phyloP scores from a whole-genome alignment of 176 grass and related monocot species.

The Secale cereale region DNA sequence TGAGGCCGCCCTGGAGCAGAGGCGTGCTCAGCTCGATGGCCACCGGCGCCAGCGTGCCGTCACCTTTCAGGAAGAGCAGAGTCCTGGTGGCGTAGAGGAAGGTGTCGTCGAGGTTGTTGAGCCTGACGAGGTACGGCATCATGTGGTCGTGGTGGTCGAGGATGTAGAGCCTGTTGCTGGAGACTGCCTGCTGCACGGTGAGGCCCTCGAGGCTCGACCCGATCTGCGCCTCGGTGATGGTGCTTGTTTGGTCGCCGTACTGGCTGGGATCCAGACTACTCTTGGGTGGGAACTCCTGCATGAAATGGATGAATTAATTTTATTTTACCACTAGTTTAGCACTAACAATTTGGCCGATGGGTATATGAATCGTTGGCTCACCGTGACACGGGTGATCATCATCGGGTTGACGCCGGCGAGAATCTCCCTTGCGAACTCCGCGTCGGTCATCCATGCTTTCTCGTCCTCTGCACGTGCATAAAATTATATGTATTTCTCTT shows the following conservation, averaged over 20 bases:
- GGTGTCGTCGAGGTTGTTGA: not conserved
- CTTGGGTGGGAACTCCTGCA: not conserved
- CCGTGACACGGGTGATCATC: not conserved
- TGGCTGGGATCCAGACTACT: not conserved
- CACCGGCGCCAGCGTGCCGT: not conserved
- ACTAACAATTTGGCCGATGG: not conserved
- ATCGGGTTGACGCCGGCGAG: conserved; percentile 4
- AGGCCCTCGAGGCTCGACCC: not conserved
- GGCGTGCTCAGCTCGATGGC: conserved; percentile 5
- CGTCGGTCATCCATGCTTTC: conserved; percentile 1
- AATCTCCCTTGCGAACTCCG: not conserved
- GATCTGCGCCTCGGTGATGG: not conserved
- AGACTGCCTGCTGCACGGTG: not conserved
- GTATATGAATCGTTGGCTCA: not conserved
- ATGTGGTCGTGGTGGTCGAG: not conserved
- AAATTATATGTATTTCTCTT: not conserved
- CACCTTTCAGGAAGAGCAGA: not conserved
- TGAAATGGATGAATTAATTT: not conserved
- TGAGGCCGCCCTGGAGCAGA: not conserved
- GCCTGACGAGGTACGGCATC: not conserved
- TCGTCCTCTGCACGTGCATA: not conserved
- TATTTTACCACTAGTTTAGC: not conserved
- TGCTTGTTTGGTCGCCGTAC: conserved; percentile 3
- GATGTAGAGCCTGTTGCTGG: conserved; percentile 3
- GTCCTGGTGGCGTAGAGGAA: not conserved